Evolutionary conservation across 208 protist species (phyloP).

Genomic region (Plasmodiophora brassicae): DNA sequence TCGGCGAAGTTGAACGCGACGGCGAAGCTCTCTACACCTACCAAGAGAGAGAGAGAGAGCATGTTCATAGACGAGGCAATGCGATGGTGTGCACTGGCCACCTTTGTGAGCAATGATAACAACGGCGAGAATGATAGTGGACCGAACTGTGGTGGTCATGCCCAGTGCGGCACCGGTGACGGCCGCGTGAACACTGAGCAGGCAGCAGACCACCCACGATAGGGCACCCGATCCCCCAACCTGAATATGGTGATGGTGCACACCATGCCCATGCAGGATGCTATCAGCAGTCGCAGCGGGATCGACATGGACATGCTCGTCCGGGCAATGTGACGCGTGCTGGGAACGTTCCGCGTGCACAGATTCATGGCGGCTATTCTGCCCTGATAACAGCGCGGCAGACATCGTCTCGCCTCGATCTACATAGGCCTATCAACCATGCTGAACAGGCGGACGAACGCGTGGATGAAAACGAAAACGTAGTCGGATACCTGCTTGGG

Average conservation of each 20-base stretch:
- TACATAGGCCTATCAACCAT: too few relatives aligned
- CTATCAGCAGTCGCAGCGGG: too few relatives aligned
- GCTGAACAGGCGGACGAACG: too few relatives aligned
- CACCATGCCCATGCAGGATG: not conserved
- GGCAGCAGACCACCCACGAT: not conserved
- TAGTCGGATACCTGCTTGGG: not conserved
- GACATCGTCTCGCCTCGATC: too few relatives aligned
- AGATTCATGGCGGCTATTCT: too few relatives aligned
- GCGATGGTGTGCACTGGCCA: not conserved
- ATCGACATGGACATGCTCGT: too few relatives aligned
- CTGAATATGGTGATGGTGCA: conserved; percentile 1
- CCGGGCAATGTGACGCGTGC: too few relatives aligned
- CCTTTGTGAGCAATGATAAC: conserved; percentile 24
- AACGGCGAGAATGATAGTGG: not conserved
- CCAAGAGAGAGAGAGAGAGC: not conserved
- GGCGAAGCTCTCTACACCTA: conserved; percentile 15
- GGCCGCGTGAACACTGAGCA: not conserved
- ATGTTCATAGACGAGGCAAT: not conserved
- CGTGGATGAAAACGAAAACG: too few relatives aligned
- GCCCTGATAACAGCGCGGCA: too few relatives aligned
- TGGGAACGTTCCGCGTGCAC: too few relatives aligned
- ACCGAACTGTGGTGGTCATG: not conserved
- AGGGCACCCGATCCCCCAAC: not conserved
- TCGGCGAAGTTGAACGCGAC: conserved; percentile 23
- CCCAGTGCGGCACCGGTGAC: not conserved